Conservation (phyloP, 495 filamentous ascomycete species). For the Penicillium angulare region DNA sequence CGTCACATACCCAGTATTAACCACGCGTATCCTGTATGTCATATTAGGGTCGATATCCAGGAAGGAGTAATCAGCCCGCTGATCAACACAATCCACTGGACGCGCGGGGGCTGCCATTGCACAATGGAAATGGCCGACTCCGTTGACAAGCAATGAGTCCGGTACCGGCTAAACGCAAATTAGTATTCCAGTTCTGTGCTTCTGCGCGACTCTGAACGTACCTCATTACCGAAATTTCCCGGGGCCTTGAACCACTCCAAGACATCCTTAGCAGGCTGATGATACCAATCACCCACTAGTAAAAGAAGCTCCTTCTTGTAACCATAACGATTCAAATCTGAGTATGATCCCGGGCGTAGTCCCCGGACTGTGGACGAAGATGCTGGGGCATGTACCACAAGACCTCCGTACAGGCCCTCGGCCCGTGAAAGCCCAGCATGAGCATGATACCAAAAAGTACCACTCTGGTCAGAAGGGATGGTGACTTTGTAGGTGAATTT, state of each 20-base stretch:
- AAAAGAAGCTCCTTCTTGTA: conserved; percentile 45
- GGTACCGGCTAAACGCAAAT: conserved; percentile 39
- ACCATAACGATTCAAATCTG: conserved; percentile 9
- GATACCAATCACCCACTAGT: conserved; percentile 56
- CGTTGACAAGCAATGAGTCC: conserved; percentile 52
- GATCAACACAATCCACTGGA: conserved; percentile 41
- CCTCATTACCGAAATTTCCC: conserved; percentile 49
- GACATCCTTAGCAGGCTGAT: conserved; percentile 37
- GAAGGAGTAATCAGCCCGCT: conserved; percentile 18
- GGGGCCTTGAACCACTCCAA: conserved; percentile 46
- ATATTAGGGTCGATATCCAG: conserved; percentile 16
- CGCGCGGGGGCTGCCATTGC: conserved; percentile 47
- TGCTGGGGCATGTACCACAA: conserved; percentile 66
- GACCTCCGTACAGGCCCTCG: conserved; percentile 70
- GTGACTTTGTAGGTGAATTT: conserved; percentile 75
- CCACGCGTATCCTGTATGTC: conserved; percentile 31
- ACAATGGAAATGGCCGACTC: conserved; percentile 47
- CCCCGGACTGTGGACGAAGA: conserved; percentile 29
- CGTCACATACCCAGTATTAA: conserved; percentile 38
- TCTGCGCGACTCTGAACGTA: conserved; percentile 7
- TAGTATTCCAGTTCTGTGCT: neutral
- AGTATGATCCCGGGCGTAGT: conserved; percentile 6
- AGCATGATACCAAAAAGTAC: conserved; percentile 85
- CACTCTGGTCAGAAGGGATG: conserved; percentile 66
- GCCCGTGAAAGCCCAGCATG: conserved; percentile 66